Evolutionary conservation across 495 filamentous ascomycete genomes (phyloP).

Genomic region (Friedmanniomyces endolithicus): DNA sequence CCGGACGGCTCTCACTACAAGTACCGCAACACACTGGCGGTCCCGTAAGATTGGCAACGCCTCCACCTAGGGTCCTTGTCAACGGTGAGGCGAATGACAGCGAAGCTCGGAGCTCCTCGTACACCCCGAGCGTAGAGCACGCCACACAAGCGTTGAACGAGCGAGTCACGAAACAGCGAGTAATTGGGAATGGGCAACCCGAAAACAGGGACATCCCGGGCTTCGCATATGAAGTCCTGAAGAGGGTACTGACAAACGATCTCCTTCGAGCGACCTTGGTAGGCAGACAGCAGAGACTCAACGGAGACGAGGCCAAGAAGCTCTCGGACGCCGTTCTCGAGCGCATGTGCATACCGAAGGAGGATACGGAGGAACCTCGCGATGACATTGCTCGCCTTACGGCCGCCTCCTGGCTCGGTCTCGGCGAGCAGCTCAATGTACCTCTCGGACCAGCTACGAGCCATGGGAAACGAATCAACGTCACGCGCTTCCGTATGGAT

Average conservation of each 20-base stretch:
- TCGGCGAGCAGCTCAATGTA: conserved; percentile 23
- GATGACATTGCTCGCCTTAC: conserved; percentile 25
- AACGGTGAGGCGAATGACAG: conserved; percentile 12
- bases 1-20: conserved; percentile 52
- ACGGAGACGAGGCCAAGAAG: conserved; percentile 29
- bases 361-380: conserved; percentile 7
- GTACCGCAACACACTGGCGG: conserved; percentile 65
- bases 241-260: conserved; percentile 28
- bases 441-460: conserved; percentile 22
- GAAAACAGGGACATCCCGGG: conserved; percentile 1
- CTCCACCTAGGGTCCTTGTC: conserved; percentile 13
- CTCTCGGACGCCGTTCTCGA: conserved; percentile 27
- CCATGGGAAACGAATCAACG: conserved; percentile 21
- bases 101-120: not conserved
- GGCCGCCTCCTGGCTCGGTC: conserved; percentile 26
- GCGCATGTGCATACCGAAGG: conserved; percentile 12
- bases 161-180: not conserved
- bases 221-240: conserved; percentile 21
- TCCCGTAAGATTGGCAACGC: conserved; percentile 58
- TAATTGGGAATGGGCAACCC: not conserved
- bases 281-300: conserved; percentile 26
- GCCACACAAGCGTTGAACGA: not conserved
- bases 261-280: conserved; percentile 27
- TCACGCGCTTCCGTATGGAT: conserved; percentile 25
- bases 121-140: conserved; percentile 1